These are phyloP conservation scores for Trichaptum fuscoviolaceum DNA, from an alignment of 768 basidiomycete genomes.

Conservation along the genomic window DNA sequence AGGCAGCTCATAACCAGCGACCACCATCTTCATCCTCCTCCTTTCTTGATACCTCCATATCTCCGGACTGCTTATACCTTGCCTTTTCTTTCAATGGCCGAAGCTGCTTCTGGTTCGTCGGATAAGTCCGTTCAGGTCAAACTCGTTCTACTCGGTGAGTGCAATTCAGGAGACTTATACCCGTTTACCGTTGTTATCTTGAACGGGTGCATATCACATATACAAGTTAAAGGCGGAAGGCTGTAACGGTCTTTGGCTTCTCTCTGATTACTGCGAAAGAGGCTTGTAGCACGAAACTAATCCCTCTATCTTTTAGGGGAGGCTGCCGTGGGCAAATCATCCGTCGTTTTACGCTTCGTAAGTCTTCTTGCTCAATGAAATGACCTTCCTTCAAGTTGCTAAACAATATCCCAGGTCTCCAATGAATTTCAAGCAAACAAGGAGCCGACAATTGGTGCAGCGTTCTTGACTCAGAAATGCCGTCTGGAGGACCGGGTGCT, in stretches of 20 bases:
- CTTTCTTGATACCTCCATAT: not conserved
- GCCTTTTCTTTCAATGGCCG: slow-evolving; percentile 47
- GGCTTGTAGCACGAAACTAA: slow-evolving; percentile 5
- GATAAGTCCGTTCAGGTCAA: slow-evolving; percentile 98
- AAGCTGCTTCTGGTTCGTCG: slow-evolving; percentile 64
- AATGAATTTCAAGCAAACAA: slow-evolving; percentile 99
- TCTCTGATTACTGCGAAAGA: not conserved
- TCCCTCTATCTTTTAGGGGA: slow-evolving; percentile 55
- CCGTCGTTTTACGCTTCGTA: slow-evolving; percentile 96
- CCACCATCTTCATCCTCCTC: slow-evolving; percentile 1
- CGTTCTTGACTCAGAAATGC: slow-evolving; percentile 93
- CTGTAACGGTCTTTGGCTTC: not conserved
- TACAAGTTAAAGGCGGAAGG: not conserved
- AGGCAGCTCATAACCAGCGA: not conserved
- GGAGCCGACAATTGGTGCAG: slow-evolving; percentile 97
- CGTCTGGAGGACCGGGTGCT: slow-evolving; percentile 90
- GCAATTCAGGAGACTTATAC: slow-evolving; percentile 8
- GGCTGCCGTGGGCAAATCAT: slow-evolving; percentile 98
- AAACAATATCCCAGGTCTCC: slow-evolving; percentile 52
- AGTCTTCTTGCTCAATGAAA: slow-evolving; percentile 25
- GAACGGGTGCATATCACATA: slow-evolving; percentile 4
- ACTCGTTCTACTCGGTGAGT: slow-evolving; percentile 87
- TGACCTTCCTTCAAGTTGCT: not conserved
- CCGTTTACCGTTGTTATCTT: slow-evolving; percentile 9
- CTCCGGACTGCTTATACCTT: not conserved